Evolutionary conservation across 345 rosid genomes (phyloP), one percentile per base, ranked within the genome.

Genomic region (Acer campestre): DNA sequence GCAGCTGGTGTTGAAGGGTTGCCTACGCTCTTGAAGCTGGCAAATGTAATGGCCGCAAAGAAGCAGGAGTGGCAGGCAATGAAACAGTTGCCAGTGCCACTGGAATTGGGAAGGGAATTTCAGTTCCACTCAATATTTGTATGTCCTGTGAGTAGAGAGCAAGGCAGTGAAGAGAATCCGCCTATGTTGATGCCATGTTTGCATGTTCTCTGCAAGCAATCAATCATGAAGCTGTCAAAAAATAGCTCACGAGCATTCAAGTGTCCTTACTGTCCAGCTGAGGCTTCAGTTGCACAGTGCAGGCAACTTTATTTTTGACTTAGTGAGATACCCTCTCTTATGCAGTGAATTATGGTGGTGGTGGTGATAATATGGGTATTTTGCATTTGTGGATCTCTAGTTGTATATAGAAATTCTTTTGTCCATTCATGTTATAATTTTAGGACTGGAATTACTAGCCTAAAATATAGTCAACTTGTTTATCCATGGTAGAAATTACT

Each of bases 41-140:
- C 88, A 35, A 86, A 84, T 63, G 92, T 88, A 66, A 88, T 90
- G 90, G 88, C 87, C 18, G 91, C 85, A n/a, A 92, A 88, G 80
- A 90, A 81, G 83, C 89, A 83, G 61, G 93, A 92, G 67, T 90
- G 91, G 92, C 90, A 73, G 71, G 79, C 86, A 23, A 85, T 89
- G 91, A 86, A 89, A 70, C 90, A 90, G 58, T 75, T 92, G 80
- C 91, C 91, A 0, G 88, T 89, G 72, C 93, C 93, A 1, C 76
- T 90, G 72, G 94, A 92, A 63, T 70, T 89, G 75, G 88, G 89
- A 22, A 89, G 70, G 79, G 91, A 86, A 63, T 88, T 86, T 69
- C 97, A 90, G 85, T 90, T 90, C 71, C 97, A 92, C 78, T 90
- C 97, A 0, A 77, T 89, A 81, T 92, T 92, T 67, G 93, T 89